Evolutionary conservation across 768 basidiomycete genomes (phyloP).

Genomic region (Tricholoma bakamatsutake): DNA sequence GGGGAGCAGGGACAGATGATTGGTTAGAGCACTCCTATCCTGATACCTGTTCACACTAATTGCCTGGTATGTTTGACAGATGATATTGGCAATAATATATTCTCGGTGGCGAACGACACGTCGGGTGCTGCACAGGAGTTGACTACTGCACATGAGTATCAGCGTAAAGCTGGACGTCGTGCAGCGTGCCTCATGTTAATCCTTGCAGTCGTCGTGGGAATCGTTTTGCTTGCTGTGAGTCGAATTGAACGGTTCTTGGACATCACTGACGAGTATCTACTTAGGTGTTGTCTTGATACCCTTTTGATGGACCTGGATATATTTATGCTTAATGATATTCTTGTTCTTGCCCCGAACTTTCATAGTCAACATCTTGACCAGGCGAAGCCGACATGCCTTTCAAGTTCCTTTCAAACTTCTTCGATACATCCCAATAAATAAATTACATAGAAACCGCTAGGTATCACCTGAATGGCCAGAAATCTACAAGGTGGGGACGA

Average conservation of each 20-base stretch:
- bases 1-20: constrained; percentile 93
- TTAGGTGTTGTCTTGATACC: constrained; percentile 16
- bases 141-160: constrained; percentile 85
- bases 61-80: constrained; percentile 41
- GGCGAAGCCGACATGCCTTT: no score
- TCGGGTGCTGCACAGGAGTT: constrained; percentile 81
- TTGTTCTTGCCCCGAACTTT: not conserved
- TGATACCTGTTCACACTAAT: not conserved
- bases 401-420: no score
- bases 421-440: no score
- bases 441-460: no score
- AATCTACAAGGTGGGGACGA: no score
- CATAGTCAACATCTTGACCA: not conserved
- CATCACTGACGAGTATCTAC: not conserved
- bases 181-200: constrained; percentile 89
- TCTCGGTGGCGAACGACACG: constrained; percentile 79
- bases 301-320: not conserved
- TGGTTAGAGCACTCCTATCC: constrained; percentile 46
- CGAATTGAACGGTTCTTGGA: not conserved
- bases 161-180: constrained; percentile 86
- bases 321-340: not conserved
- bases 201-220: constrained; percentile 75
- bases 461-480: no score
- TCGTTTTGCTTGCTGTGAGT: constrained; percentile 91
- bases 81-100: constrained; percentile 92